Conservation (phyloP, 2,329 filamentous ascomycete genomes). For the Daldinia sp. region DNA sequence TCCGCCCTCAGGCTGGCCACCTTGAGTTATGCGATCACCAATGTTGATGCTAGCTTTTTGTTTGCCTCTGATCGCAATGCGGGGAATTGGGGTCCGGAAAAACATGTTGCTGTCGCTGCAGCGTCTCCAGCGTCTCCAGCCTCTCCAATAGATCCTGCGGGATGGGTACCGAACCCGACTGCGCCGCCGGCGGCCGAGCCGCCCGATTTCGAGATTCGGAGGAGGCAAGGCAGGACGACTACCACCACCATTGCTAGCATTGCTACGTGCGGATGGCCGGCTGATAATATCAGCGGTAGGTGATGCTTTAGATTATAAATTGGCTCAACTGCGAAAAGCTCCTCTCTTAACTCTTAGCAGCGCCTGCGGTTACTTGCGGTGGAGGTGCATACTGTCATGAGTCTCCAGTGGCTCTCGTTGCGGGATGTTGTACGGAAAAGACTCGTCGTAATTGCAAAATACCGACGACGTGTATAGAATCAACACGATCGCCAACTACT, state of each 20-base stretch:
- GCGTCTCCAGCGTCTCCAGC: too few species aligned
- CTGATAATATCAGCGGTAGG: slow-evolving; percentile 39
- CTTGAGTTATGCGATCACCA: slow-evolving; percentile 42
- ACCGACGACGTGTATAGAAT: slow-evolving; percentile 44
- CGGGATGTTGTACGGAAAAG: slow-evolving; percentile 43
- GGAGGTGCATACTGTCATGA: slow-evolving; percentile 37
- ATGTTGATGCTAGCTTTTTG: slow-evolving; percentile 40
- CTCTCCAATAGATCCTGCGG: slow-evolving; percentile 35
- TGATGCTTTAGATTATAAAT: slow-evolving; percentile 13
- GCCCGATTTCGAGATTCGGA: slow-evolving; percentile 39
- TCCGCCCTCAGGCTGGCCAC: slow-evolving; percentile 43
- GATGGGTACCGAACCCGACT: slow-evolving; percentile 45
- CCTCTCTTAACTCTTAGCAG: slow-evolving; percentile 34
- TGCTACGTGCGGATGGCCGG: slow-evolving; percentile 42
- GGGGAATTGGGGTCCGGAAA: slow-evolving; percentile 44
- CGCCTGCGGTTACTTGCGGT: slow-evolving; percentile 38
- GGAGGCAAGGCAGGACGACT: slow-evolving; percentile 31
- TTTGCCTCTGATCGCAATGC: slow-evolving; percentile 29
- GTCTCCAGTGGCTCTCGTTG: slow-evolving; percentile 25
- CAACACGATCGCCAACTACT: slow-evolving; percentile 14
- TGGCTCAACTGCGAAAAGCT: slow-evolving; percentile 7
- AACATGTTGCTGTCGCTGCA: slow-evolving; percentile 28
- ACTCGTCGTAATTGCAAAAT: slow-evolving; percentile 40
- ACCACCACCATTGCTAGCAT: slow-evolving; percentile 12
- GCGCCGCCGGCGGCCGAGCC: slow-evolving; percentile 39